phyloP scores from a whole-genome alignment of 139 green algal species.

The Gonium pectorale region DNA sequence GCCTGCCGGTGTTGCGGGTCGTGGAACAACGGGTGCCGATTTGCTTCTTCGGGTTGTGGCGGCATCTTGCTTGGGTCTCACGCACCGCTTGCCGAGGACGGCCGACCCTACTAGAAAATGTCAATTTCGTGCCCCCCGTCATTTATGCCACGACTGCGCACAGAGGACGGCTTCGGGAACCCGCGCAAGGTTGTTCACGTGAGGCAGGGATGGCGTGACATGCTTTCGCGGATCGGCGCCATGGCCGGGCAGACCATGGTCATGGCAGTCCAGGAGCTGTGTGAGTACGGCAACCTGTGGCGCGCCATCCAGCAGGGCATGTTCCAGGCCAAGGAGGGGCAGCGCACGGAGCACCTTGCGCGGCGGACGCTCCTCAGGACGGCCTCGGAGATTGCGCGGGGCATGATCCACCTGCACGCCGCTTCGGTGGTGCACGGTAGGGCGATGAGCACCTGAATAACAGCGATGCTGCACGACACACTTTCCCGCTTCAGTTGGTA shows the following conservation, averaged over 20 bases:
- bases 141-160: background rate
- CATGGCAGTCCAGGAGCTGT: background rate
- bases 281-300: background rate
- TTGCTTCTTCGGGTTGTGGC: too few species aligned
- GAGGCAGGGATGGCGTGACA: background rate
- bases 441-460: background rate
- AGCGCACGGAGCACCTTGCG: background rate
- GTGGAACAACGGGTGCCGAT: too few species aligned
- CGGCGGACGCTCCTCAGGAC: background rate
- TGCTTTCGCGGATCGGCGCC: background rate
- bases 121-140: too few species aligned
- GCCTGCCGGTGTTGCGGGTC: too few species aligned
- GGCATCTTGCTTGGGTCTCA: too few species aligned
- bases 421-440: background rate
- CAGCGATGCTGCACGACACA: too few species aligned
- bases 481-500: background rate
- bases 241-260: background rate
- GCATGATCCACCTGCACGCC: slow-evolving; percentile 11
- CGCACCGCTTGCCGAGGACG: too few species aligned
- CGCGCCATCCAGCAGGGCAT: background rate
- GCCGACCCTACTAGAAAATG: too few species aligned
- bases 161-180: background rate
- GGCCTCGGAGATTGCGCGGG: background rate
- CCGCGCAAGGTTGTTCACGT: background rate
- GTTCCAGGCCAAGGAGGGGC: background rate